Evolutionary conservation across 2,329 filamentous ascomycete species (phyloP), one percentile per base, ranked within the genome.

Genomic region (Colletotrichum filicis): DNA sequence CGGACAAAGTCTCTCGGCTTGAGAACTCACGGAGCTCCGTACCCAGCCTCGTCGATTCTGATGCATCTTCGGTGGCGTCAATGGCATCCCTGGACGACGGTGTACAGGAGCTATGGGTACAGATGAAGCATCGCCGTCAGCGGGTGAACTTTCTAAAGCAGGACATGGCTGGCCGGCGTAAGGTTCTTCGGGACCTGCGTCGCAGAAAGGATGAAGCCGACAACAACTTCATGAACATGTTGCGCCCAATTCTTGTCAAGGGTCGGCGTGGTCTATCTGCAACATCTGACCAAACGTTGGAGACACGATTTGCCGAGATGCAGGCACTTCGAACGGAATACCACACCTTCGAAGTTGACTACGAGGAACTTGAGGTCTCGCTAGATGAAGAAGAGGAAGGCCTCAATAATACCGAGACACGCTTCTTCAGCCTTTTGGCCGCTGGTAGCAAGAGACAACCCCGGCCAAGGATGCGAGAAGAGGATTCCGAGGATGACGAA

Each of bases 171-270:
- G 66, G 68, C 19, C 79, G 77, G 61, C 79, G 83, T 37, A 79
- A 77, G 42, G 75, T 78, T 46, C 63, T 85, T 49, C 77, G 78
- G 53, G 73, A 79, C 5, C 67, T 83, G 22, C 80, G 83, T 1
- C 79, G 75, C 22, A 75, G 74, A 28, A 82, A 79, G 64, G 80
- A 83, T 52, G 77, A 80, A 30, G 79, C 82, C 6, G 84, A 85
- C 61, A 85, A 85, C 74, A 78, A 78, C 1, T 83, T 85, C 58
- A 84, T 85, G 83, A 78, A 79, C 32, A 74, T 82, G 19, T 74
- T 85, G 24, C 79, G 84, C 4, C 83, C 82, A 0, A 77, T 84
- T 28, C 76, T 85, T 4, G 76, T 83, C 24, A 79, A 76, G 59
- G 78, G 77, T 24, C 71, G 74, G 16, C 55, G 64, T 16, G 75